Percentiles rank a stretch among this genome's conserved stretches.
phyloP scores from a whole-genome alignment of 345 rosid genomes.

The Barbarea vulgaris region DNA sequence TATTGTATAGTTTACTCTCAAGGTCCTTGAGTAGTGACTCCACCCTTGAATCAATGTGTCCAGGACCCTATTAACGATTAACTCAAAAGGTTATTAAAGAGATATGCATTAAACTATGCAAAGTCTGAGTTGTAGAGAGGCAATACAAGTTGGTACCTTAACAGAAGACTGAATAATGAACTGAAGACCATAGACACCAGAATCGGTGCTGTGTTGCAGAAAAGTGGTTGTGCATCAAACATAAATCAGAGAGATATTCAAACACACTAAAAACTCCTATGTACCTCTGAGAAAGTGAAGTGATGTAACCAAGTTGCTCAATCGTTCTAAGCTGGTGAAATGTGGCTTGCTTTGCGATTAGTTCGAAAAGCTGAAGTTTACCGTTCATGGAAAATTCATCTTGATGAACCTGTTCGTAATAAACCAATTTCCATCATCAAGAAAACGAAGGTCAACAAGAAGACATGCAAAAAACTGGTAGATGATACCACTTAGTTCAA shows the following conservation, averaged over 20 bases:
- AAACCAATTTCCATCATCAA: conserved; percentile 27
- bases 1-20: conserved; percentile 64
- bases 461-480: conserved; percentile 2
- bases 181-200: conserved; percentile 68
- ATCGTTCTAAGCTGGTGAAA: conserved; percentile 94
- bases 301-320: conserved; percentile 88
- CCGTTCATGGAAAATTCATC: conserved; percentile 70
- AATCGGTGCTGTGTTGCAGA: conserved; percentile 52
- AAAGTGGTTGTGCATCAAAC: conserved; percentile 11
- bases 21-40: conserved; percentile 70
- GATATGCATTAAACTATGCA: background rate
- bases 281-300: conserved; percentile 69
- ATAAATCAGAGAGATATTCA: background rate
- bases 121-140: conserved; percentile 6
- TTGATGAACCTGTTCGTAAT: conserved; percentile 60
- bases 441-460: background rate
- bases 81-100: background rate
- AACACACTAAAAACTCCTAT: background rate
- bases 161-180: conserved; percentile 77
- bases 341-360: conserved; percentile 73
- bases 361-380: conserved; percentile 72
- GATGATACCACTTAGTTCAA: background rate
- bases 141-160: conserved; percentile 51
- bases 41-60: conserved; percentile 72
- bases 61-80: conserved; percentile 56